Conservation (phyloP, 176 grass and related monocot genomes). For the Themeda triandra region DNA sequence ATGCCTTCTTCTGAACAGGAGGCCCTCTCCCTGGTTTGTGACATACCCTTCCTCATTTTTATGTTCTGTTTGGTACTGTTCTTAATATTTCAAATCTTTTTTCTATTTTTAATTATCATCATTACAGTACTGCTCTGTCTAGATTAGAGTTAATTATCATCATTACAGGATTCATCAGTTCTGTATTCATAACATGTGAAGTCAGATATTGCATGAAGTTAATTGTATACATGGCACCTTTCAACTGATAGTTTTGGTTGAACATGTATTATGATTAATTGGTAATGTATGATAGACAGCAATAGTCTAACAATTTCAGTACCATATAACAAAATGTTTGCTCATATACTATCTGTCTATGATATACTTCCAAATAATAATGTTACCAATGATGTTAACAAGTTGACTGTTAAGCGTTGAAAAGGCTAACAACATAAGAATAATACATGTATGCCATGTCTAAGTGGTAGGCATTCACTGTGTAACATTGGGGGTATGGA, state of each 20-base stretch:
- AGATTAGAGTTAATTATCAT: slow-evolving; percentile 16
- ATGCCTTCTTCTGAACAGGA: slow-evolving; percentile 99
- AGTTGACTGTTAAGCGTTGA: slow-evolving; percentile 1
- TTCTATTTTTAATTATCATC: slow-evolving; percentile 5
- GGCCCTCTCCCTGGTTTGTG: slow-evolving; percentile 85
- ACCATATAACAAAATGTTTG: slow-evolving; percentile 6
- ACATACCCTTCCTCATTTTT: slow-evolving; percentile 15
- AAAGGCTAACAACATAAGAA: background rate
- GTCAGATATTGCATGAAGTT: background rate
- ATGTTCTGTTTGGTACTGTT: slow-evolving; percentile 12
- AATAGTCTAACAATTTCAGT: background rate
- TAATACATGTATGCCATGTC: background rate
- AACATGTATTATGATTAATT: background rate
- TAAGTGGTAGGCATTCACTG: background rate
- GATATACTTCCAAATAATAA: background rate
- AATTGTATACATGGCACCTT: background rate
- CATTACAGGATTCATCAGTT: background rate
- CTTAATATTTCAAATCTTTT: background rate
- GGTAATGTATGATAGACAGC: background rate
- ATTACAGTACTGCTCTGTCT: background rate
- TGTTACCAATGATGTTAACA: background rate
- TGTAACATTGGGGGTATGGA: background rate
- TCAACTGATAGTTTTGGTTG: background rate
- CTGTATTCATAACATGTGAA: background rate
- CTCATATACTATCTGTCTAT: background rate